Evolutionary conservation across 768 basidiomycete genomes (phyloP).

Genomic region (Suillus ampliporus): DNA sequence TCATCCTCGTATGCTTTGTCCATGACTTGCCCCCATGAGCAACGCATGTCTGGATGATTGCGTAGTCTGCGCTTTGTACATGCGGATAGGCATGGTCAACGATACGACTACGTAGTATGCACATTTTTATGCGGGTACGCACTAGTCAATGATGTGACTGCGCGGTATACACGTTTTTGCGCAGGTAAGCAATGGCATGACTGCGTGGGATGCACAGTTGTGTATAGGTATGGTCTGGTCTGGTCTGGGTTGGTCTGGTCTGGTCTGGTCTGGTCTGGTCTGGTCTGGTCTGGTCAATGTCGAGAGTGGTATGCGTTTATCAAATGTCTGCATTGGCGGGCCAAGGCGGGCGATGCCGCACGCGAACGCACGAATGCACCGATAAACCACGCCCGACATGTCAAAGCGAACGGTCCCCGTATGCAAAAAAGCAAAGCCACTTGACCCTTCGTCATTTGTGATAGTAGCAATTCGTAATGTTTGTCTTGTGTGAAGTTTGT

Average conservation of each 20-base stretch:
- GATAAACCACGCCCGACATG: conserved; percentile 8
- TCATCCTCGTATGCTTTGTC: conserved; percentile 10
- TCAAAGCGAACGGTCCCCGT: conserved; percentile 12
- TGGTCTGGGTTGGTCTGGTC: no score
- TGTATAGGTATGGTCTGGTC: not conserved
- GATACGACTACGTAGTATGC: not conserved
- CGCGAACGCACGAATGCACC: conserved; percentile 12
- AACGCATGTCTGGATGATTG: conserved; percentile 2
- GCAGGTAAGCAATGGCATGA: not conserved
- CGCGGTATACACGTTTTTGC: not conserved
- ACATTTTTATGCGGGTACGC: no score
- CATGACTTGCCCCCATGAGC: conserved; percentile 12
- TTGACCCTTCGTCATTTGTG: conserved; percentile 8
- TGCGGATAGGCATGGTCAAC: not conserved
- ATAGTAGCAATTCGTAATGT: no score
- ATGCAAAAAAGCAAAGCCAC: conserved; percentile 12
- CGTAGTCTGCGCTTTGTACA: not conserved
- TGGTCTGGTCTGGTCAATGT: not conserved
- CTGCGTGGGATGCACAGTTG: not conserved
- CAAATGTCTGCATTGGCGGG: not conserved
- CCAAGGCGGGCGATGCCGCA: conserved; percentile 13
- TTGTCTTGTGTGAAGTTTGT: conserved; percentile 1
- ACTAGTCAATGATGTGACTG: not conserved
- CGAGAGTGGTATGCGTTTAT: not conserved
- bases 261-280: no score